Evolutionary conservation across 2,329 filamentous ascomycete species (phyloP).

Genomic region (Xylariaceae sp.): DNA sequence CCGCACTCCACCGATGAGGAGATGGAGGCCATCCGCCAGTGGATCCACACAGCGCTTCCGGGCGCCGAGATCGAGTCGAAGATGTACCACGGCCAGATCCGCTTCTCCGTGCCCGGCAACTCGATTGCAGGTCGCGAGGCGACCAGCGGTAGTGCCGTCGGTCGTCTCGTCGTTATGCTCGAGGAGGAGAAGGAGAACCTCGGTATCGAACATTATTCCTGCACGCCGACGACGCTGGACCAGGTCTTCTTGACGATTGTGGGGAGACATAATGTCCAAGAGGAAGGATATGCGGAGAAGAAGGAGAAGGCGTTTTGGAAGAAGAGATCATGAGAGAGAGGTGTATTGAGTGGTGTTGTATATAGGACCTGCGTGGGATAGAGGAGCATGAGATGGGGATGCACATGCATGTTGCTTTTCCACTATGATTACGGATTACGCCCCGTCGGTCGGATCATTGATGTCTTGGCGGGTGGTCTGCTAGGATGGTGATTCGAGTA

Average conservation of each 20-base stretch:
- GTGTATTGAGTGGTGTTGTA: no score
- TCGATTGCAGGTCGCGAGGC: constrained; percentile 48
- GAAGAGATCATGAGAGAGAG: constrained; percentile 10
- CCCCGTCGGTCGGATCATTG: no score
- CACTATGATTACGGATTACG: no score
- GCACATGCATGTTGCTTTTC: no score
- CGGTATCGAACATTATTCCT: constrained; percentile 79
- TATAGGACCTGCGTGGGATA: no score
- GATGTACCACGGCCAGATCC: constrained; percentile 78
- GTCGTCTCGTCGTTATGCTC: constrained; percentile 63
- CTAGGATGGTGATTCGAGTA: no score
- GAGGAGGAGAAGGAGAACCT: constrained; percentile 65
- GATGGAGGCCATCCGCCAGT: constrained; percentile 59
- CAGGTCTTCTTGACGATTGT: constrained; percentile 89
- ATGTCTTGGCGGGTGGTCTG: no score
- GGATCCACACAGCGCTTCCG: constrained; percentile 58
- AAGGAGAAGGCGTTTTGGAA: constrained; percentile 27
- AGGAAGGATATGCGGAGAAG: constrained; percentile 50
- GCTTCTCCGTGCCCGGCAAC: constrained; percentile 67
- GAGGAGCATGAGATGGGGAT: no score
- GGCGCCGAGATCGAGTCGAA: constrained; percentile 65
- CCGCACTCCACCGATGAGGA: constrained; percentile 66
- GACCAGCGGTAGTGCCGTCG: constrained; percentile 51
- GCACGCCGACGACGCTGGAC: constrained; percentile 80
- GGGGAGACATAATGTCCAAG: constrained; percentile 68